Conservation (phyloP, 805 yeast genomes). For the Alloascoidea africana region DNA sequence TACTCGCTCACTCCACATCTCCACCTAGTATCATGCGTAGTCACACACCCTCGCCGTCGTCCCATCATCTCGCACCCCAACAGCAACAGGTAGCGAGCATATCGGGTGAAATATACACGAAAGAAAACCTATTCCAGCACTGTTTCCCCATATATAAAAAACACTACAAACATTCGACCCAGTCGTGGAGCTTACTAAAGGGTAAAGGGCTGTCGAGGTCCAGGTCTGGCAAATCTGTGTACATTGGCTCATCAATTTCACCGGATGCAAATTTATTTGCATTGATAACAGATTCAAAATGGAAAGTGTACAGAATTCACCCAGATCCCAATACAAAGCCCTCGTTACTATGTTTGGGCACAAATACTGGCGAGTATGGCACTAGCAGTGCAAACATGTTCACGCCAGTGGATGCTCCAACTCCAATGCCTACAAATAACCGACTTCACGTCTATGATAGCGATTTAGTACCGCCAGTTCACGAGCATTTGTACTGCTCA, state of each 20-base stretch:
- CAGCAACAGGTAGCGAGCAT: neutral
- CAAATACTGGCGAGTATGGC: conserved; percentile 56
- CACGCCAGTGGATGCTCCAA: too few relatives aligned
- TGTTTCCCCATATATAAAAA: conserved; percentile 76
- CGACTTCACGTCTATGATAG: conserved; percentile 1
- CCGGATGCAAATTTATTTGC: conserved; percentile 53
- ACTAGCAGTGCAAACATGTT: conserved; percentile 24
- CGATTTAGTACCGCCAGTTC: conserved; percentile 3
- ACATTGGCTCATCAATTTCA: conserved; percentile 44
- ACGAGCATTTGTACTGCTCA: conserved; percentile 11
- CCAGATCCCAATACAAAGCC: conserved; percentile 36
- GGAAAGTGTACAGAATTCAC: conserved; percentile 56
- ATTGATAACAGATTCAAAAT: conserved; percentile 47
- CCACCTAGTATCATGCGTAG: too few relatives aligned
- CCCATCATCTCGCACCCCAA: neutral
- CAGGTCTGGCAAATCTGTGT: conserved; percentile 15
- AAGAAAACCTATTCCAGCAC: conserved; percentile 56
- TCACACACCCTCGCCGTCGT: neutral
- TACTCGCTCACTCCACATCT: too few relatives aligned
- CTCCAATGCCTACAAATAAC: conserved; percentile 10
- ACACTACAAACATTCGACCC: conserved; percentile 36
- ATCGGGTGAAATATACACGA: conserved; percentile 13
- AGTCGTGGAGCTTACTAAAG: conserved; percentile 10
- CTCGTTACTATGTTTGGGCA: conserved; percentile 47
- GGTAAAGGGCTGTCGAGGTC: too few relatives aligned